Percentiles rank a stretch among this genome's conserved stretches.
Evolutionary conservation across 148 eudicot genomes (phyloP).

Genomic region (Chenopodium berlandieri): DNA sequence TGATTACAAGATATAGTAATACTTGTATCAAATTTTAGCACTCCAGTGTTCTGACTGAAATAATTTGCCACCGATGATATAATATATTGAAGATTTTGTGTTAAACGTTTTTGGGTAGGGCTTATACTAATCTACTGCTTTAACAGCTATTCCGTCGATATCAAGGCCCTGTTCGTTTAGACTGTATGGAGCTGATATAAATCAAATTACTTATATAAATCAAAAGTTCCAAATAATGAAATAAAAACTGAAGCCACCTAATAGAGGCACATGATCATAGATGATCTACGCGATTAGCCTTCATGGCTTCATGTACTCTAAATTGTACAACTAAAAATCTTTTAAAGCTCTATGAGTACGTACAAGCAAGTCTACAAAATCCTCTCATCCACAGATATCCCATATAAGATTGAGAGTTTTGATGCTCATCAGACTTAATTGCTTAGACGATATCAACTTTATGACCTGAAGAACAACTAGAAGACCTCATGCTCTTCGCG

Average conservation of each 20-base stretch:
- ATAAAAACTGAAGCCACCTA: too few species aligned
- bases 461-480: conserved; percentile 11
- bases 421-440: too few species aligned
- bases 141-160: background rate
- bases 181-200: too few species aligned
- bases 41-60: background rate
- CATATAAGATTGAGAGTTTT: too few species aligned
- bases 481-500: conserved; percentile 6
- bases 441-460: background rate
- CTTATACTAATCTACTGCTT: background rate
- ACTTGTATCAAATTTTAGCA: background rate
- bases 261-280: too few species aligned
- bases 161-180: too few species aligned
- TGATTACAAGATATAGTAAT: background rate
- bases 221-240: too few species aligned
- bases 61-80: background rate
- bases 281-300: too few species aligned
- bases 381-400: too few species aligned
- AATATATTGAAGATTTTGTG: background rate
- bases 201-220: too few species aligned
- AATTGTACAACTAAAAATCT: background rate
- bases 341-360: background rate
- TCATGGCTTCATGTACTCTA: too few species aligned
- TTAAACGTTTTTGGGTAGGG: background rate
- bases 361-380: background rate